Base-by-base conservation (phyloP, 1,284 basidiomycete species). In the Ganoderma lingzhi region DNA sequence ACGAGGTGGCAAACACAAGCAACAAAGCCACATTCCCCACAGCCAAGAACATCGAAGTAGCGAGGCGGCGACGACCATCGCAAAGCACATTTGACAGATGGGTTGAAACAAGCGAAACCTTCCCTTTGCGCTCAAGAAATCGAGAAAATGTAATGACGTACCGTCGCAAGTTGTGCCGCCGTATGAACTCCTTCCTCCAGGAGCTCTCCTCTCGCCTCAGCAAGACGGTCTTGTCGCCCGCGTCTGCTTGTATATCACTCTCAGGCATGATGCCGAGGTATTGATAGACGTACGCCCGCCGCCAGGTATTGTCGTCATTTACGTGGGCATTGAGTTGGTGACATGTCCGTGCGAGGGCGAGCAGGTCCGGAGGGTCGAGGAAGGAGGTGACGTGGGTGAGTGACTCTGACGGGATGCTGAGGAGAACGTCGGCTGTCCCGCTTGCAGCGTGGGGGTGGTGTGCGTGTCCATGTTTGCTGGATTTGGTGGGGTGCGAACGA, bases 291-390 rank as follows among this genome's bases (percentile, higher is more conserved):
- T 94, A 94, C n/a, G 94, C 94, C n/a, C 87, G 83, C 62, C 88
- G 85, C 95, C 95, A 96, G 41, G 92, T 95, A 74, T 89, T 90
- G 70, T 96, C 95, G 76, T 94, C 88, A 70, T 86, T 86, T 83
- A 94, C 83, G 83, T 94, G 91, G 69, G 85, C 81, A 73, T 87
- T 83, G 71, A 96, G 86, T 60, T 79, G 76, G 60, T 81, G 83
- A 78, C 87, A 89, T 59, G 91, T 88, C 71, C 80, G 79, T 14
- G 86, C 84, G 72, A 94, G 87, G 1, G 85, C 79, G 61, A 90
- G 79, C 48, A 96, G 87, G 6, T 88, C 84, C 0, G 82, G 81
- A 0, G 93, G 92, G 75, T 90, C 85, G 65, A 96, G 89, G 78
- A 89, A 90, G 12, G 92, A 85, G n/a, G 93, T 92, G 81, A 96